These are phyloP conservation scores for Choanephora cucurbitarum DNA, from an alignment of 371 early-diverging fungal species.

Conservation along the genomic window DNA sequence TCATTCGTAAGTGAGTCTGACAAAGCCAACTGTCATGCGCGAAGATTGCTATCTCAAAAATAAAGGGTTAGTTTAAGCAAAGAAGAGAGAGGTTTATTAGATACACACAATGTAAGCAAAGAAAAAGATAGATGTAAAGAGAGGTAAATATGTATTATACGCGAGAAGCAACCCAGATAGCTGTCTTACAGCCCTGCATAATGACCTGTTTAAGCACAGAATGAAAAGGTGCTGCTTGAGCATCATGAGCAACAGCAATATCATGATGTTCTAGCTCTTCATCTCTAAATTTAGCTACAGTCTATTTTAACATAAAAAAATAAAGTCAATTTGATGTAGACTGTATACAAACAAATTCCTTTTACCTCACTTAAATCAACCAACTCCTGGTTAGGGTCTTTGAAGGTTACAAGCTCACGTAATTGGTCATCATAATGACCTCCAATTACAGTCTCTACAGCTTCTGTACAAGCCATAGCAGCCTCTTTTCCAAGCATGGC, in stretches of 20 bases:
- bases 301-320: conserved; percentile 14
- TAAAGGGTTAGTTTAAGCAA: no score
- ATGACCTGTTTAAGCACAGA: conserved; percentile 70
- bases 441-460: conserved; percentile 97
- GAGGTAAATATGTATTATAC: conserved; percentile 37
- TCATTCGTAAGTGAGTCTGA: no score
- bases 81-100: no score
- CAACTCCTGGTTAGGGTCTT: conserved; percentile 60
- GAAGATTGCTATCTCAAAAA: no score
- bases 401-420: conserved; percentile 67
- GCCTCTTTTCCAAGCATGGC: conserved; percentile 92
- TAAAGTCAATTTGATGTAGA: no score
- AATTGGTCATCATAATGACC: conserved; percentile 94
- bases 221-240: conserved; percentile 82
- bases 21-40: no score
- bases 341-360: no score
- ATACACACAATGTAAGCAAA: no score
- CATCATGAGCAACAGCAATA: conserved; percentile 88
- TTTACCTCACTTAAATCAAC: conserved; percentile 63
- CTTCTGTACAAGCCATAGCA: conserved; percentile 98
- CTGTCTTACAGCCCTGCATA: conserved; percentile 80
- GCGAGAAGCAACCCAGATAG: conserved; percentile 75
- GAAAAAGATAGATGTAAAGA: no score
- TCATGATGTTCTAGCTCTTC: conserved; percentile 96
- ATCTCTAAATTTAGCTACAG: conserved; percentile 86